Evolutionary conservation across 352 stramenopile genomes (phyloP), one percentile per base, ranked within the genome.

Genomic region (Phytopythium montanum): DNA sequence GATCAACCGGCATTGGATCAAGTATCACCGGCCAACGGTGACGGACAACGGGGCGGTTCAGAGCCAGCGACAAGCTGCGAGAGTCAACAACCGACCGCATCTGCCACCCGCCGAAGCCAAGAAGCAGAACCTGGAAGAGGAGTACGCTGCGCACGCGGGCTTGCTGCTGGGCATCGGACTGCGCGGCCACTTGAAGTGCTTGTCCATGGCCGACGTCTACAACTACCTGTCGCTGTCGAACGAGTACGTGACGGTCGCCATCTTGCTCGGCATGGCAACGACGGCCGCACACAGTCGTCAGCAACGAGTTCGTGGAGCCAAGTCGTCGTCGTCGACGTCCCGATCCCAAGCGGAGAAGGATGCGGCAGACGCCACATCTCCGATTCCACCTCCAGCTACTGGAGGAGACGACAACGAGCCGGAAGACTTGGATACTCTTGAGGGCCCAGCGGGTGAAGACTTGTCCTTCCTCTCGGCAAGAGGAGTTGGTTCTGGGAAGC

Each of bases 201-300:
- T 99, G 21, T 97, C 95, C 10, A 97, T 98, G 87, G 96, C 95
- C 18, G 97, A 99, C 72, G 92, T 99, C n/a, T 99, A 98, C 81
- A 97, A 99, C 56, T 99, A 99, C 72, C 66, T 99, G 21, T 98
- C 94, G 14, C 77, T 98, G 33, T 97, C 94, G 39, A 97, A 97
- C 59, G 96, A 99, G 45, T 97, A 96, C 50, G 97, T 98, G 16
- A 99, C 95, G 6, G 92, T 99, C 25, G 96, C 94, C 8, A 88
- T 99, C 42, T 85, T 99, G 53, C 82, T 99, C 3, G 97, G 97
- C 12, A 97, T 99, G 90, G 93, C 97, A 34, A 94, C 92, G 25
- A 98, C 96, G 23, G 97, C 96, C 62, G 83, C 88, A 52, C 87
- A 95, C 28, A 69, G 94, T 79, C 69, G 94, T 84, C 79, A 66